Percentiles rank a stretch among this genome's conserved stretches.
phyloP scores from a whole-genome alignment of 2,329 filamentous ascomycete genomes.

The Penicillium sp. region DNA sequence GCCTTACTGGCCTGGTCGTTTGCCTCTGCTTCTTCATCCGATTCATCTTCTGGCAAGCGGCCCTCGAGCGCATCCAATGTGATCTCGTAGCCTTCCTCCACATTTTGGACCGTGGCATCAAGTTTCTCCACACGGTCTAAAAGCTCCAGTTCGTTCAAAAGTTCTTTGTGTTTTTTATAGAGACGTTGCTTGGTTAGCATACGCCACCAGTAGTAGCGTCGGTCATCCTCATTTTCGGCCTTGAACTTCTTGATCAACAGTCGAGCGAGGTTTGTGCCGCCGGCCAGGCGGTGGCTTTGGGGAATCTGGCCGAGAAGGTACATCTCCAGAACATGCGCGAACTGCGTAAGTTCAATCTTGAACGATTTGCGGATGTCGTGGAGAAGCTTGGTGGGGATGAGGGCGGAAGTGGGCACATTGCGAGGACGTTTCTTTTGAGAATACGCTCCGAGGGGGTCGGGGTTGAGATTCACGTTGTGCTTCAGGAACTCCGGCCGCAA shows the following conservation, averaged over 20 bases:
- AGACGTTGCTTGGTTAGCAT: constrained; percentile 63
- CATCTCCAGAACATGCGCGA: constrained; percentile 62
- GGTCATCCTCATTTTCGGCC: constrained; percentile 55
- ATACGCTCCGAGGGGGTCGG: constrained; percentile 39
- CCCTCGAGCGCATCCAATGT: constrained; percentile 44
- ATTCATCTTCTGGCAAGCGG: constrained; percentile 18
- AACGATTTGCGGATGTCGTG: constrained; percentile 51
- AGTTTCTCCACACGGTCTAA: constrained; percentile 59
- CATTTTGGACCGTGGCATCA: constrained; percentile 57
- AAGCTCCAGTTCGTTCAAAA: constrained; percentile 58
- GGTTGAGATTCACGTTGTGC: constrained; percentile 50
- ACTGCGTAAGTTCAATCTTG: constrained; percentile 63
- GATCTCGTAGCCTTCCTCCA: constrained; percentile 60
- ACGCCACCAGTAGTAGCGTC: constrained; percentile 65
- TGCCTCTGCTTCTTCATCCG: constrained; percentile 11
- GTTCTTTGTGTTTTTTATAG: constrained; percentile 60
- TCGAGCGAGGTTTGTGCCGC: constrained; percentile 54
- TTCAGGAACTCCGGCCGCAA: constrained; percentile 54
- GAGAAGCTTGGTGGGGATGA: constrained; percentile 54
- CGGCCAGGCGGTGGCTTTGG: constrained; percentile 46
- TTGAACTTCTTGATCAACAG: constrained; percentile 49
- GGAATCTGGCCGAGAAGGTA: constrained; percentile 60
- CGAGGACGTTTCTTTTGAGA: constrained; percentile 40
- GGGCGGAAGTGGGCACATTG: constrained; percentile 51
- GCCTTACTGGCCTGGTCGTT: neutral